Conservation (phyloP, 164 flowering plant genomes). For the Nymphaea thermarum region DNA sequence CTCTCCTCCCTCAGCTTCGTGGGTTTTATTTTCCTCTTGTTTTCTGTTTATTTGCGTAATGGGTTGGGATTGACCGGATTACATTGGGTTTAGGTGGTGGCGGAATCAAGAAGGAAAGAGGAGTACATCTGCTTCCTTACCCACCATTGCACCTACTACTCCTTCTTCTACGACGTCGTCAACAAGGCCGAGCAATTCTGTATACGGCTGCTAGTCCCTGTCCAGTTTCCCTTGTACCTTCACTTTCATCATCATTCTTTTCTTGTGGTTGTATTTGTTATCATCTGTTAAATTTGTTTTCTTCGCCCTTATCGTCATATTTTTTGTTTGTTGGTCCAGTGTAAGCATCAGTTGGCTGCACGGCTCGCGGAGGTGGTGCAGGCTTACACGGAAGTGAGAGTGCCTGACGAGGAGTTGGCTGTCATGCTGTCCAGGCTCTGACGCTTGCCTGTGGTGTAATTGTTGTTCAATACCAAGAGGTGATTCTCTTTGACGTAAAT, state of each 20-base stretch:
- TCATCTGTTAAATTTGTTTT: not conserved
- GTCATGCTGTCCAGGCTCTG: constrained; percentile 54
- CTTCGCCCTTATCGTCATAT: not conserved
- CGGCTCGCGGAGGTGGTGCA: constrained; percentile 66
- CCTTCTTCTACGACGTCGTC: constrained; percentile 82
- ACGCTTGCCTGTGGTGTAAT: constrained; percentile 1
- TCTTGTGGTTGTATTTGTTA: not conserved
- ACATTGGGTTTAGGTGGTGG: constrained; percentile 42
- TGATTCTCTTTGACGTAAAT: too few species aligned
- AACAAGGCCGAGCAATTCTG: constrained; percentile 84
- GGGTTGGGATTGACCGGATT: not conserved
- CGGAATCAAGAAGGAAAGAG: constrained; percentile 78
- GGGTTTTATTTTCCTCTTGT: not conserved
- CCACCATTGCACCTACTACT: constrained; percentile 77
- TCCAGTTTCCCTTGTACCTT: not conserved
- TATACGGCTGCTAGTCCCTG: constrained; percentile 24
- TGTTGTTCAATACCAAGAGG: not conserved
- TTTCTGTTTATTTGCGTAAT: not conserved
- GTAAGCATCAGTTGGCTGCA: constrained; percentile 98
- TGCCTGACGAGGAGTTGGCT: constrained; percentile 81
- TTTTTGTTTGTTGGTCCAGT: constrained; percentile 24
- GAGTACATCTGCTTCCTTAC: constrained; percentile 79
- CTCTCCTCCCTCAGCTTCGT: not conserved
- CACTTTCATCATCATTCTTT: not conserved
- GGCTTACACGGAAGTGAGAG: constrained; percentile 55